Conservation (phyloP, 1,284 basidiomycete genomes). For the Cutaneotrichosporon cyanovorans region DNA sequence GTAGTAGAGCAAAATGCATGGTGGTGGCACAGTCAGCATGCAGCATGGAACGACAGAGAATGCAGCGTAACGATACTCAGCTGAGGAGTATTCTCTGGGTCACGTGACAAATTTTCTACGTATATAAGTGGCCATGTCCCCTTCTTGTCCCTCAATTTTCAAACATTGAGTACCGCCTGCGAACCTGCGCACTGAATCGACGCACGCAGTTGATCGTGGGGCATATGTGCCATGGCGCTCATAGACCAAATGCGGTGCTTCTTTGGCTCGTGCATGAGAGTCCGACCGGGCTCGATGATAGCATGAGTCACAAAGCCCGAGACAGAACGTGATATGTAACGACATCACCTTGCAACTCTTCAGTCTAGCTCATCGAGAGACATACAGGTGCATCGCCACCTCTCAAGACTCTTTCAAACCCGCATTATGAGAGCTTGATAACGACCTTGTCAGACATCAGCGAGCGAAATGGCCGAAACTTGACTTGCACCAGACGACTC, state of each 20-base stretch:
- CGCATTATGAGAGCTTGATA: too few relatives aligned
- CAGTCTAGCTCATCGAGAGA: too few relatives aligned
- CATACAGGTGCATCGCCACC: background rate
- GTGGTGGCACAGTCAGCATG: too few relatives aligned
- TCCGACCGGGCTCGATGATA: conserved; percentile 2
- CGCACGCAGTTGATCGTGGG: conserved; percentile 15
- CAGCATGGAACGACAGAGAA: too few relatives aligned
- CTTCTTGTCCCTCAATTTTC: conserved; percentile 10
- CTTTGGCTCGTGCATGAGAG: conserved; percentile 19
- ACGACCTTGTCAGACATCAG: too few relatives aligned
- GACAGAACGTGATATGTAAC: too few relatives aligned
- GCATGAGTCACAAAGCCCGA: conserved; percentile 19
- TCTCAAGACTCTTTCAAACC: too few relatives aligned
- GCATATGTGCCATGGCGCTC: conserved; percentile 7
- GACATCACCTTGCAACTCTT: too few relatives aligned
- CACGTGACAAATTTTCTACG: background rate
- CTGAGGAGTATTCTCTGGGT: background rate
- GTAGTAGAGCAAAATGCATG: background rate
- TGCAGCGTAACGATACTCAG: too few relatives aligned
- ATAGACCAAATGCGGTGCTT: conserved; percentile 15
- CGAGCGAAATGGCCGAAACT: too few relatives aligned
- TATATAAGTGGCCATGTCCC: background rate
- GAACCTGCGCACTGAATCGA: conserved; percentile 10
- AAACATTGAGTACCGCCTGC: conserved; percentile 11
- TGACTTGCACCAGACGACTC: too few relatives aligned